These are phyloP conservation scores for Fusarium brevicatenulatum DNA, from an alignment of 2,329 filamentous ascomycete species.

Conservation along the genomic window DNA sequence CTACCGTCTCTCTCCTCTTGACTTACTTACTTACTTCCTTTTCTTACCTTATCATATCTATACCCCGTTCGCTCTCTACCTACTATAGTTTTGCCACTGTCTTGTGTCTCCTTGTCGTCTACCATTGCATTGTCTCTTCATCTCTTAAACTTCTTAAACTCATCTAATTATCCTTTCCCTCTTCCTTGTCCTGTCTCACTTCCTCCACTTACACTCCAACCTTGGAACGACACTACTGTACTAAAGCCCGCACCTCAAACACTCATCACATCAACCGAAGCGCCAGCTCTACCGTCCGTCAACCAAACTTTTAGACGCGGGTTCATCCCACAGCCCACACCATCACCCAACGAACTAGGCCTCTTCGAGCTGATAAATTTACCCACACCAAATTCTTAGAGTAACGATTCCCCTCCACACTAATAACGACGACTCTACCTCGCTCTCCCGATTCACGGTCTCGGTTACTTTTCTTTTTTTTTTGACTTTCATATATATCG, in stretches of 20 bases:
- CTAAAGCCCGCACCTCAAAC: conserved; percentile 25
- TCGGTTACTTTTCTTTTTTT: not conserved
- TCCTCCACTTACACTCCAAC: conserved; percentile 36
- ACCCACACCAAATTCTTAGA: conserved; percentile 40
- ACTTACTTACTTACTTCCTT: not conserved
- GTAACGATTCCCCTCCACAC: conserved; percentile 36
- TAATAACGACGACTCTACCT: conserved; percentile 44
- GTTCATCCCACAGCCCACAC: conserved; percentile 40
- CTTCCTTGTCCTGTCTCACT: conserved; percentile 3
- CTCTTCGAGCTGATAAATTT: conserved; percentile 33
- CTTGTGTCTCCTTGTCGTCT: not conserved
- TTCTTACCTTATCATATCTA: conserved; percentile 20
- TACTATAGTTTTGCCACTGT: conserved; percentile 24
- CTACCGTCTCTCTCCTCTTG: not conserved
- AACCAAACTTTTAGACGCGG: conserved; percentile 37
- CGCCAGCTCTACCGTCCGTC: conserved; percentile 30
- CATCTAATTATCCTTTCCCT: conserved; percentile 7
- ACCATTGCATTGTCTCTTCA: not conserved
- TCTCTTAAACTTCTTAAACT: not conserved
- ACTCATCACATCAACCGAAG: conserved; percentile 37
- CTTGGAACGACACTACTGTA: conserved; percentile 19
- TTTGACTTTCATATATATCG: conserved; percentile 31
- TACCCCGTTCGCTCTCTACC: conserved; percentile 23
- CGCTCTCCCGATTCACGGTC: conserved; percentile 35
- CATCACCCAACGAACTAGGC: conserved; percentile 41